Percentiles rank a stretch among this genome's conserved stretches.
Conservation (phyloP, 2,329 filamentous ascomycete species). For the Aspergillus eucalypticola region DNA sequence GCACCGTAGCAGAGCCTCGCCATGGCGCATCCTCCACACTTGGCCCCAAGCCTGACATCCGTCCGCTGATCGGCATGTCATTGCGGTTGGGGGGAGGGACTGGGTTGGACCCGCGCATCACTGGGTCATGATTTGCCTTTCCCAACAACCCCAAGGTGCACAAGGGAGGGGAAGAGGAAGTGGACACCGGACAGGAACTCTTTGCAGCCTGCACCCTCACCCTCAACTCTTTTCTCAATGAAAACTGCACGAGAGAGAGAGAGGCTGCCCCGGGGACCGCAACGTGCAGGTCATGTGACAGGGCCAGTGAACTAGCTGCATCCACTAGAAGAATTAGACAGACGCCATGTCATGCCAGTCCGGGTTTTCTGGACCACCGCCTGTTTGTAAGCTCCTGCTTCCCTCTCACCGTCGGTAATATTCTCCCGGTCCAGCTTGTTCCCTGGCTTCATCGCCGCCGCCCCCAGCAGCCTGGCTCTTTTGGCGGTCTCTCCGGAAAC, state of each 20-base stretch:
- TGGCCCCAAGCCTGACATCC: not conserved
- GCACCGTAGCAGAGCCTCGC: not conserved
- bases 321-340: not conserved
- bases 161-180: no score
- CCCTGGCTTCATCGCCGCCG: not conserved
- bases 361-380: not conserved
- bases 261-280: not conserved
- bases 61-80: conserved; percentile 1
- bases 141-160: not conserved
- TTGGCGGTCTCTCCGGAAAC: not conserved
- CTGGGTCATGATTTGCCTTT: not conserved
- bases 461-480: no score
- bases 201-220: not conserved
- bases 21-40: not conserved
- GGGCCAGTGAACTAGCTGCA: not conserved
- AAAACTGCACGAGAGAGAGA: not conserved
- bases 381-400: not conserved
- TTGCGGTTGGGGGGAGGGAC: not conserved
- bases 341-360: not conserved
- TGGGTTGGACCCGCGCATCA: not conserved
- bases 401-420: not conserved
- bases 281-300: not conserved
- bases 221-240: not conserved
- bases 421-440: not conserved
- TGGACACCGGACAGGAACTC: no score